Percentiles rank a stretch among this genome's conserved stretches.
Evolutionary conservation across 2,329 filamentous ascomycete genomes (phyloP).

Genomic region (Fusarium sp.): DNA sequence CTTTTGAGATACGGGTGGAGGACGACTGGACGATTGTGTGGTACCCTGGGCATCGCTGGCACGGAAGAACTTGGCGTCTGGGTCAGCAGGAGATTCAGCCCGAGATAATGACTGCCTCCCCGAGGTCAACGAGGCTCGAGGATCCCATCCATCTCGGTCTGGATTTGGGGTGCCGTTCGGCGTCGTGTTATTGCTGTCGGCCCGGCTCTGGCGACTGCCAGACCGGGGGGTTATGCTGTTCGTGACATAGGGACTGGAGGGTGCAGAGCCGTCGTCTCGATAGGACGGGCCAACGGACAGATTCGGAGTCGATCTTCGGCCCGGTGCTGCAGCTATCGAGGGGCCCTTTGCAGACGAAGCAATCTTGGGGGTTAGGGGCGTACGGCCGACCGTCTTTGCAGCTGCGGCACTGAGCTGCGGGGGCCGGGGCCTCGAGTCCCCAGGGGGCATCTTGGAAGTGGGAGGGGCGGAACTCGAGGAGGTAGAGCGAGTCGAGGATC

Average conservation of each 20-base stretch:
- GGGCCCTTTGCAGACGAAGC: conserved; percentile 59
- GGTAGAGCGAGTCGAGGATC: conserved; percentile 47
- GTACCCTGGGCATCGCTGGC: conserved; percentile 80
- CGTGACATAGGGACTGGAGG: conserved; percentile 65
- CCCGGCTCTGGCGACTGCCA: conserved; percentile 79
- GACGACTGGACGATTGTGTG: conserved; percentile 55
- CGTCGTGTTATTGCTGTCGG: conserved; percentile 78
- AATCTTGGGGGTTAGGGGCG: conserved; percentile 71
- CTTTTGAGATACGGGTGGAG: conserved; percentile 62
- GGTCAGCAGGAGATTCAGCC: conserved; percentile 47
- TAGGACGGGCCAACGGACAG: conserved; percentile 15
- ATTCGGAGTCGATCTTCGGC: conserved; percentile 53
- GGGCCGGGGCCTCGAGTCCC: conserved; percentile 74
- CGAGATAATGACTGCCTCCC: conserved; percentile 47
- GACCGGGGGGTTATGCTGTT: conserved; percentile 86
- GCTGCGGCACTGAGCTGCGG: conserved; percentile 77
- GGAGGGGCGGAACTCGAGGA: conserved; percentile 46
- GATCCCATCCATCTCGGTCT: conserved; percentile 64
- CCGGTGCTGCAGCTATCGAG: conserved; percentile 60
- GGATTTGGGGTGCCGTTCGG: conserved; percentile 73
- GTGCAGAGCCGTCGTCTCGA: conserved; percentile 38
- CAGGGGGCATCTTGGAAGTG: conserved; percentile 64
- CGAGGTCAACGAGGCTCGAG: conserved; percentile 52
- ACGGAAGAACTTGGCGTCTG: conserved; percentile 85
- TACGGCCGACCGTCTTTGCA: conserved; percentile 66